These are phyloP conservation scores for Suhomyces prunicola DNA, from an alignment of 805 yeast genomes.

Conservation along the genomic window DNA sequence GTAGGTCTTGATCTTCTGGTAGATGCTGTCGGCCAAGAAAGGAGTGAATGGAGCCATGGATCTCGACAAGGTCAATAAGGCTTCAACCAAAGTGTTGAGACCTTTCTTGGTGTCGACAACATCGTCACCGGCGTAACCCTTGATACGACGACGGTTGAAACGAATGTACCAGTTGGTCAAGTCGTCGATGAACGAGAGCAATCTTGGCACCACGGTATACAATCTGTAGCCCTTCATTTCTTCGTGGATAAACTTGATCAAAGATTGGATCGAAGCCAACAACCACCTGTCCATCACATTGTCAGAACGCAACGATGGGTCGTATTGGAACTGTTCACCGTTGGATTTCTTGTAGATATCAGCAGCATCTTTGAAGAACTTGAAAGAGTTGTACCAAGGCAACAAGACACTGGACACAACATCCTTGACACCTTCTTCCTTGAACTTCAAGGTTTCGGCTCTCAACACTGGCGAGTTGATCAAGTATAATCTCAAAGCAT, in stretches of 20 bases:
- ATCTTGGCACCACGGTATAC: conserved; percentile 93
- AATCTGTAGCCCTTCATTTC: conserved; percentile 91
- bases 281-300: conserved; percentile 99
- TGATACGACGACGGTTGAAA: conserved; percentile 95
- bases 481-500: conserved; percentile 91
- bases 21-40: conserved; percentile 86
- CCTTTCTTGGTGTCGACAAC: conserved; percentile 80
- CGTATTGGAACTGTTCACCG: conserved; percentile 67
- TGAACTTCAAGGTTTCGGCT: conserved; percentile 94
- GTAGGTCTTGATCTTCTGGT: conserved; percentile 64
- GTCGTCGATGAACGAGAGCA: conserved; percentile 84
- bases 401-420: conserved; percentile 91
- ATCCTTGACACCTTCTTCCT: conserved; percentile 98
- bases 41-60: conserved; percentile 99
- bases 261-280: conserved; percentile 91
- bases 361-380: conserved; percentile 93
- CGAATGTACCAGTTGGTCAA: conserved; percentile 99
- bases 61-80: conserved; percentile 80
- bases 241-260: conserved; percentile 76
- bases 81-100: conserved; percentile 87
- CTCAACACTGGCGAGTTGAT: conserved; percentile 96
- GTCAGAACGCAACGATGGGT: conserved; percentile 58
- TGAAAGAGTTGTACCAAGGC: conserved; percentile 99
- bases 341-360: conserved; percentile 77
- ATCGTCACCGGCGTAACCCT: conserved; percentile 79